Evolutionary conservation across 2,329 filamentous ascomycete species (phyloP).

Genomic region (Pseudopyricularia cyperi): DNA sequence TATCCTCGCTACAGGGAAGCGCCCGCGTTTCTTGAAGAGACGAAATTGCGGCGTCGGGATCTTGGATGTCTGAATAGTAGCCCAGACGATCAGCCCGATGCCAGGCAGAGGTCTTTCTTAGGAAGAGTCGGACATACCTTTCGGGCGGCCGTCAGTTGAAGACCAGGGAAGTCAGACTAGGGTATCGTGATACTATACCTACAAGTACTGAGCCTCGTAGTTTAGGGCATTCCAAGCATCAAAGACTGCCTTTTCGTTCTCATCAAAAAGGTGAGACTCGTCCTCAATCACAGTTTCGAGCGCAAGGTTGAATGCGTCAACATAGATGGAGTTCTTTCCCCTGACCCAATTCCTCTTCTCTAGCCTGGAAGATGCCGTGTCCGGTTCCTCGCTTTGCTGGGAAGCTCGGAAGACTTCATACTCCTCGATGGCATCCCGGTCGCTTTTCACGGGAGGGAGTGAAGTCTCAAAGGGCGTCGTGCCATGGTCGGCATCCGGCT

Average conservation of each 20-base stretch:
- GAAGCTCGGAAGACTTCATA: constrained; percentile 57
- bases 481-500: constrained; percentile 5
- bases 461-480: constrained; percentile 59
- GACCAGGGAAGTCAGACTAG: not conserved
- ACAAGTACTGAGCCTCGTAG: constrained; percentile 89
- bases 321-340: constrained; percentile 82
- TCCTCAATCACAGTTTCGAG: constrained; percentile 81
- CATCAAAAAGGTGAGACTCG: constrained; percentile 76
- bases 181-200: constrained; percentile 18
- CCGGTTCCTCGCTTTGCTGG: constrained; percentile 20
- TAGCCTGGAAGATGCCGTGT: constrained; percentile 37
- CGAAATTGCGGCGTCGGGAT: constrained; percentile 53
- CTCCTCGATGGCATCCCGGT: constrained; percentile 61
- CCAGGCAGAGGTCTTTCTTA: constrained; percentile 86
- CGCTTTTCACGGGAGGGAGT: constrained; percentile 52
- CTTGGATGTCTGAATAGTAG: constrained; percentile 72
- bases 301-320: constrained; percentile 92
- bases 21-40: constrained; percentile 45
- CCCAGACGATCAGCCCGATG: constrained; percentile 66
- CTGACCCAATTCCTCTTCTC: constrained; percentile 47
- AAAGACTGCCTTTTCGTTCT: constrained; percentile 67
- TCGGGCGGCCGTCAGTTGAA: not conserved
- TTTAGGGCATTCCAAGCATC: constrained; percentile 55
- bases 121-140: constrained; percentile 83
- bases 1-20: constrained; percentile 32